Evolutionary conservation across 345 rosid genomes (phyloP), one percentile per base, ranked within the genome.

Genomic region (Lumnitzera racemosa): DNA sequence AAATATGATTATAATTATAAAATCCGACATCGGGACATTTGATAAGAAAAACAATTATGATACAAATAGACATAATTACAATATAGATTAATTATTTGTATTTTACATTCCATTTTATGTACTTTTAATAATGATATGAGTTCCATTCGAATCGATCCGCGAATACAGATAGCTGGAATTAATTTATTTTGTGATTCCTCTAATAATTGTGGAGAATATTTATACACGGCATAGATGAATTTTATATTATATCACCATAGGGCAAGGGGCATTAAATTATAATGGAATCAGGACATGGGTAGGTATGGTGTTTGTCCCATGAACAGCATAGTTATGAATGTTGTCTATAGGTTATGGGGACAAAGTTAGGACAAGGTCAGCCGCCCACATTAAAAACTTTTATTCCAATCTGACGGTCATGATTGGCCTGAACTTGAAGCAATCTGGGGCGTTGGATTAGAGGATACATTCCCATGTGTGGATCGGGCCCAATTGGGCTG

Each of bases 301-400:
- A 74, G 73, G 68, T 61, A 70, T 48, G 51, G 59, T 71, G 79
- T 71, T 53, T 55, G 78, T 69, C 64, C 58, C 66, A 59, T 50
- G 75, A 61, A 61, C 74, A 69, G 70, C 74, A 72, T 57, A 65
- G 65, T 56, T 17, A 25, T 75, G 65, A 56, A 14, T 16, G 24
- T 7, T 81, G 84, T 70, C 83, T 29, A 23, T 53, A 13, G 16
- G 56, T 13, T 53, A 13, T 16, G 66, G 80, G 74, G 85, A 80
- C 83, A 83, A 31, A 61, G 27, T 58, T 49, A 46, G 75, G 86
- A 79, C 89, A 81, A 65, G 29, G 47, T 55, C 47, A 61, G 70
- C 74, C 70, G 74, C 70, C 58, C 67, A 60, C 51, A 55, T 64
- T 17, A 70, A 70, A 59, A 63, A 67, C 77, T 59, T 50, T 47